phyloP scores from a whole-genome alignment of 2,329 filamentous ascomycete genomes.

The Trichoderma atrobrunneum region DNA sequence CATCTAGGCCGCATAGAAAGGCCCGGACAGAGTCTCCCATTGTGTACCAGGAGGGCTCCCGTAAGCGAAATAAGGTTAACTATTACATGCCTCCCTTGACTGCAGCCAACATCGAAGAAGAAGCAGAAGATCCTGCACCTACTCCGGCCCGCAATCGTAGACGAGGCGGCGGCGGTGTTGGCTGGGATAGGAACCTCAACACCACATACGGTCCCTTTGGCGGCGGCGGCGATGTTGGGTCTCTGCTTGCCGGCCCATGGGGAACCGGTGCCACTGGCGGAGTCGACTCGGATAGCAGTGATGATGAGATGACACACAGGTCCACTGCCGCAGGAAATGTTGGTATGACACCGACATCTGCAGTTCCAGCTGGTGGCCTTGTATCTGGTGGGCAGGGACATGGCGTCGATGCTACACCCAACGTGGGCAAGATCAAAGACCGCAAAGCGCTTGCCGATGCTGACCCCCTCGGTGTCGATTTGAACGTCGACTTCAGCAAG shows the following conservation, averaged over 20 bases:
- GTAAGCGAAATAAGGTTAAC: conserved; percentile 62
- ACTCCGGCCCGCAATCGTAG: conserved; percentile 68
- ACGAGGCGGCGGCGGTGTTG: conserved; percentile 54
- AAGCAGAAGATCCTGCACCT: conserved; percentile 63
- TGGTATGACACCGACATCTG: conserved; percentile 57
- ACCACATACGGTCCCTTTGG: conserved; percentile 92
- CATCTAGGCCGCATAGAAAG: conserved; percentile 52
- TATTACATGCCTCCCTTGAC: conserved; percentile 79
- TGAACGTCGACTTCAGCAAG: conserved; percentile 89
- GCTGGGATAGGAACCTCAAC: conserved; percentile 79
- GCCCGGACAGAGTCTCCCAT: conserved; percentile 52
- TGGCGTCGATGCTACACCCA: conserved; percentile 58
- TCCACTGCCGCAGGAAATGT: conserved; percentile 57
- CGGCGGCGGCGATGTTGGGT: conserved; percentile 70
- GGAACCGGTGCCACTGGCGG: conserved; percentile 72
- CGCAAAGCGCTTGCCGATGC: conserved; percentile 89
- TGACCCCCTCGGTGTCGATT: conserved; percentile 88
- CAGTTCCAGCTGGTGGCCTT: conserved; percentile 45
- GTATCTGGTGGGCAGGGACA: conserved; percentile 41
- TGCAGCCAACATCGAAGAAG: conserved; percentile 64
- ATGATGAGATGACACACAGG: conserved; percentile 77
- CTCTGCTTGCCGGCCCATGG: conserved; percentile 72
- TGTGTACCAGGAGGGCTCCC: conserved; percentile 55
- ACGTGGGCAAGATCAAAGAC: conserved; percentile 91
- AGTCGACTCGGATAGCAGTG: conserved; percentile 92